Percentiles rank a stretch among this genome's conserved stretches.
Evolutionary conservation across 2,329 filamentous ascomycete genomes (phyloP).

Genomic region (Verruconis gallopava): DNA sequence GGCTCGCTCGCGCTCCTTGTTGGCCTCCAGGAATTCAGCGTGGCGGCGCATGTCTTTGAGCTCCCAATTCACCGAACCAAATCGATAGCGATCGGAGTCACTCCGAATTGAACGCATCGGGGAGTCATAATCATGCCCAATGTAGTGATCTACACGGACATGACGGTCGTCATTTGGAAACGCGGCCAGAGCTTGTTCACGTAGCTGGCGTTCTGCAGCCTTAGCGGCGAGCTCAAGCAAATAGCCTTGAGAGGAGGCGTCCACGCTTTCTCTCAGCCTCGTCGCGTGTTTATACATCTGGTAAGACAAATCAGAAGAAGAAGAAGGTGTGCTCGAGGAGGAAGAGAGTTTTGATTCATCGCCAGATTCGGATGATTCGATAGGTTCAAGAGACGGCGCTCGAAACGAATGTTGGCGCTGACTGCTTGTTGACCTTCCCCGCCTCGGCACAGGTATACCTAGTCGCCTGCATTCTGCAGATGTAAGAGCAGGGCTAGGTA

Average conservation of each 20-base stretch:
- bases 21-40: conserved; percentile 49
- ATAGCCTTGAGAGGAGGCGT: conserved; percentile 64
- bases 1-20: conserved; percentile 18
- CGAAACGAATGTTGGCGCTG: conserved; percentile 42
- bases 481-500: neutral
- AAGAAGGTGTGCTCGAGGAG: conserved; percentile 32
- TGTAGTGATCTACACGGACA: conserved; percentile 59
- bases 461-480: conserved; percentile 18
- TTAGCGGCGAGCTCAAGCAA: conserved; percentile 67
- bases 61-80: conserved; percentile 44
- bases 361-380: conserved; percentile 47
- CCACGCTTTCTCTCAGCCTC: conserved; percentile 51
- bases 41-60: conserved; percentile 71
- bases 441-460: conserved; percentile 18
- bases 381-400: conserved; percentile 47
- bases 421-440: conserved; percentile 22
- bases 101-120: neutral
- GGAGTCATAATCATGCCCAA: conserved; percentile 50
- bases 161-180: conserved; percentile 60
- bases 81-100: conserved; percentile 6
- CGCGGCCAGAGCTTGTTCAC: conserved; percentile 61
- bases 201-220: conserved; percentile 66
- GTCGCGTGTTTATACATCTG: conserved; percentile 39
- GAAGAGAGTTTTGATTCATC: conserved; percentile 32
- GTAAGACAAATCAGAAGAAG: conserved; percentile 34